phyloP scores from a whole-genome alignment of 768 basidiomycete species.

The Lactarius vividus region DNA sequence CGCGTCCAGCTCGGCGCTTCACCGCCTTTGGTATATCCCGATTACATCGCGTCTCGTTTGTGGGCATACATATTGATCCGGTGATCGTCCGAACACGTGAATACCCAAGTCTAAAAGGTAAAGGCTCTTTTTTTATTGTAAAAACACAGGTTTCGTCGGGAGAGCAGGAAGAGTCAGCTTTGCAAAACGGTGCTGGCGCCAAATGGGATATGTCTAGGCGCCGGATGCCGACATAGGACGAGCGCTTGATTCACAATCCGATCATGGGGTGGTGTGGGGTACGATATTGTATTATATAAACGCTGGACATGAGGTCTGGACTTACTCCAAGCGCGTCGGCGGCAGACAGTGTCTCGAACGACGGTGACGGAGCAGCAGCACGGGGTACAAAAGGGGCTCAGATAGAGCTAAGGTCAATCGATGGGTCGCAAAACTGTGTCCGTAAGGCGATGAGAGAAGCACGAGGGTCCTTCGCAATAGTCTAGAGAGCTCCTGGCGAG shows the following conservation, averaged over 20 bases:
- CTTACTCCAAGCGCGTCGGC: conserved; percentile 2
- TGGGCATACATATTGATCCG: neutral
- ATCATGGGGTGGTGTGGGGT: conserved; percentile 24
- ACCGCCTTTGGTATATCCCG: neutral
- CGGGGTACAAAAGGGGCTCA: neutral
- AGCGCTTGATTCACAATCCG: conserved; percentile 9
- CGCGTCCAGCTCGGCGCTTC: neutral
- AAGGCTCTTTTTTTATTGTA: neutral
- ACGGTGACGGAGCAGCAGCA: conserved; percentile 7
- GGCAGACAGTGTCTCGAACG: conserved; percentile 15
- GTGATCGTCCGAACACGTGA: neutral
- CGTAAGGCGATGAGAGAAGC: neutral
- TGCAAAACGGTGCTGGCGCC: neutral
- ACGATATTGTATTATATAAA: neutral
- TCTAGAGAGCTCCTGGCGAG: conserved; percentile 7
- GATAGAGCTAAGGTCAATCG: conserved; percentile 14
- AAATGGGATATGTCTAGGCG: neutral
- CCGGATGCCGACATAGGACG: conserved; percentile 4
- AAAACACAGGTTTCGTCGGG: neutral
- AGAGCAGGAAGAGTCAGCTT: neutral
- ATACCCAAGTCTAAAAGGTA: neutral
- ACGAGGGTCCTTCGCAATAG: neutral
- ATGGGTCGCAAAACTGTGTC: conserved; percentile 1
- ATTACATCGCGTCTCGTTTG: neutral
- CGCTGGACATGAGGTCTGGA: conserved; percentile 17